phyloP scores from a whole-genome alignment of 2,329 filamentous ascomycete species.

The Ophiocordyceps unilateralis region DNA sequence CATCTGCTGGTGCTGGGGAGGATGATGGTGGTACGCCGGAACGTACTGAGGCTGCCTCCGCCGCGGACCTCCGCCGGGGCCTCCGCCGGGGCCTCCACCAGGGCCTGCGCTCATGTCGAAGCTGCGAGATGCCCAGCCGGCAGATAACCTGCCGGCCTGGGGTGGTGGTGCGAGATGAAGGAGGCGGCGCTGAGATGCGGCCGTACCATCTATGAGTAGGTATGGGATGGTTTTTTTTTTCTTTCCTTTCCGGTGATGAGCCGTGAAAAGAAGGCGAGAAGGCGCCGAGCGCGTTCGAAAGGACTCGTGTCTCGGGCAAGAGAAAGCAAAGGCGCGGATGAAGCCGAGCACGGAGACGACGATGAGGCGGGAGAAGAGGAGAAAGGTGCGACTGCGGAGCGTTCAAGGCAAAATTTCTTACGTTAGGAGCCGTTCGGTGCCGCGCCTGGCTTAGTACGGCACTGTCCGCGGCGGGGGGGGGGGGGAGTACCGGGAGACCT shows the following conservation, averaged over 20 bases:
- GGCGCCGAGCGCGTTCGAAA: too few species aligned
- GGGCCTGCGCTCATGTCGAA: conserved; percentile 9
- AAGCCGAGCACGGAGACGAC: neutral
- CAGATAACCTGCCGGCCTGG: conserved; percentile 66
- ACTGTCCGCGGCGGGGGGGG: too few species aligned
- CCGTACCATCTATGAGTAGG: conserved; percentile 11
- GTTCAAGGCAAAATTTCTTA: neutral
- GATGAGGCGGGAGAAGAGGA: neutral
- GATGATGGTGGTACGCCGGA: conserved; percentile 20
- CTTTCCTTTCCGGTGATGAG: neutral
- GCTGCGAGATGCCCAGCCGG: conserved; percentile 52
- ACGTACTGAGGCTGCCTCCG: conserved; percentile 18
- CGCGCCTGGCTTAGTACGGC: neutral
- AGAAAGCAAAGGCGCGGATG: neutral
- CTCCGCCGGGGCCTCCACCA: conserved; percentile 14
- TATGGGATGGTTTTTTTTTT: neutral
- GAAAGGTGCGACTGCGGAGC: neutral
- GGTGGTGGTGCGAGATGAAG: conserved; percentile 21
- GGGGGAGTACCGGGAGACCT: too few species aligned
- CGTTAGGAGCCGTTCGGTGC: too few species aligned
- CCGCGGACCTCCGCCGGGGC: conserved; percentile 19
- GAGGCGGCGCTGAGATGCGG: conserved; percentile 17
- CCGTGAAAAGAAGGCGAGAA: too few species aligned
- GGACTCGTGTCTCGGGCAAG: neutral
- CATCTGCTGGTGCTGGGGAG: conserved; percentile 24